Evolutionary conservation across 2,329 filamentous ascomycete species (phyloP), one percentile per base, ranked within the genome.

Genomic region (Aspergillus latus): DNA sequence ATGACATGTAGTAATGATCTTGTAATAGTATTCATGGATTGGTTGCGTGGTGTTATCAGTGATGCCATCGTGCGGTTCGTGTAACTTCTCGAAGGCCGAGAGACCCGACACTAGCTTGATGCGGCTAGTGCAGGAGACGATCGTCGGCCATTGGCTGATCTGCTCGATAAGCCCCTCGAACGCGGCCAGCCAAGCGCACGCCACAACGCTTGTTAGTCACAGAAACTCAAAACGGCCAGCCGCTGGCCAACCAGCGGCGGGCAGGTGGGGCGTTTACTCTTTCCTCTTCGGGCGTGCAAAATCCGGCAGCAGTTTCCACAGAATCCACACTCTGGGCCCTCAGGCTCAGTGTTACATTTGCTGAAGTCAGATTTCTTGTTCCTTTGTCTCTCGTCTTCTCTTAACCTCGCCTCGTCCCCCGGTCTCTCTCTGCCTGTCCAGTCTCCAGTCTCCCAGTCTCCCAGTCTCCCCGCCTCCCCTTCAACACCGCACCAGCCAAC

Each of bases 171-270:
- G 50, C 42, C 50, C 50, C 42, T 26, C 36, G 29, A 26, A 3
- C 9, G 16, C 42, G 28, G 49, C 39, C 39, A 21, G 21, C 46
- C 49, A 47, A 44, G 21, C 6, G 21, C 46, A 30, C 50, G 49
- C 55, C 55, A 57, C 55, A 54, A 54, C 46, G 45, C 55, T 57
- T 57, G 30, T 57, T 57, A 57, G 55, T 57, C 55, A 57, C 55
- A 40, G 49, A 53, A 49, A 44, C 49, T 42, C 28, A 37, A 45
- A 30, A 5, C 8, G 1, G 8, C 7, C 52, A 16, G 39, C 26
- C 36, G 3, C 1, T 2, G 5, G 16, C 54, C 48, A 47, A 47
- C 48, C 29, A 32, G 34, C n/a, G 1, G 5, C 6, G 4, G n/a
- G 11, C n/a, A 2, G 9, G 34, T 29, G n/a, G 10, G 4, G 21